A percentile compares a stretch with the other conserved stretches of the same genome.
Evolutionary conservation across 345 rosid genomes (phyloP).

Genomic region (Hibiscus mutabilis): DNA sequence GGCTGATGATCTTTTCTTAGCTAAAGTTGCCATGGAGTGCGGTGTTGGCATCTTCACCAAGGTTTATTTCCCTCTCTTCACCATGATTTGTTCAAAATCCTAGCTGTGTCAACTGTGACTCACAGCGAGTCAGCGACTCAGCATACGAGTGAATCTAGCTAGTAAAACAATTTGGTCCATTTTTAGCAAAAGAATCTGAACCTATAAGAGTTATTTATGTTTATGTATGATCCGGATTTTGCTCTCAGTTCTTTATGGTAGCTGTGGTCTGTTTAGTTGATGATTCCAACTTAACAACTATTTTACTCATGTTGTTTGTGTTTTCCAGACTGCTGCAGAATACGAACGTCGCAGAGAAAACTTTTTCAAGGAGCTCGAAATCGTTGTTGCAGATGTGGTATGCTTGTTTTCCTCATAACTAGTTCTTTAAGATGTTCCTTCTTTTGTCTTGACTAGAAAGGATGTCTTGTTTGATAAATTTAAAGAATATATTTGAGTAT

Average conservation of each 20-base stretch:
- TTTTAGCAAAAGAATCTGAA: neutral
- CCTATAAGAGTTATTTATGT: neutral
- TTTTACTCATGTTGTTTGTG: neutral
- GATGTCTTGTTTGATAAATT: neutral
- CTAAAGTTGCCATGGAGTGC: constrained; percentile 78
- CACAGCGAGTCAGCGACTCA: neutral
- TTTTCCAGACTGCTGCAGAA: constrained; percentile 85
- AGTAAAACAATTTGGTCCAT: neutral
- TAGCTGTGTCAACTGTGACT: neutral
- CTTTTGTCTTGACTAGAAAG: constrained; percentile 4
- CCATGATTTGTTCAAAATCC: neutral
- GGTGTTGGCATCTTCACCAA: constrained; percentile 94
- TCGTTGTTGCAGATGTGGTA: constrained; percentile 97
- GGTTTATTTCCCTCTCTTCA: constrained; percentile 27
- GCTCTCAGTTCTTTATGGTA: neutral
- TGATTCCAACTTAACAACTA: neutral
- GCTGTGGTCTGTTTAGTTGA: neutral
- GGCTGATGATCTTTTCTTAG: constrained; percentile 93
- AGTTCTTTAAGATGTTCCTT: neutral
- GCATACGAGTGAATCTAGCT: neutral
- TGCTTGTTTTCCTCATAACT: constrained; percentile 11
- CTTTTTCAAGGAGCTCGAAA: constrained; percentile 89
- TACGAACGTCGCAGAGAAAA: constrained; percentile 85
- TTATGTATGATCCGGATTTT: neutral
- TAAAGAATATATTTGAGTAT: neutral